Base-by-base conservation (phyloP, 129 eudicot species). In the Glebionis coronaria region DNA sequence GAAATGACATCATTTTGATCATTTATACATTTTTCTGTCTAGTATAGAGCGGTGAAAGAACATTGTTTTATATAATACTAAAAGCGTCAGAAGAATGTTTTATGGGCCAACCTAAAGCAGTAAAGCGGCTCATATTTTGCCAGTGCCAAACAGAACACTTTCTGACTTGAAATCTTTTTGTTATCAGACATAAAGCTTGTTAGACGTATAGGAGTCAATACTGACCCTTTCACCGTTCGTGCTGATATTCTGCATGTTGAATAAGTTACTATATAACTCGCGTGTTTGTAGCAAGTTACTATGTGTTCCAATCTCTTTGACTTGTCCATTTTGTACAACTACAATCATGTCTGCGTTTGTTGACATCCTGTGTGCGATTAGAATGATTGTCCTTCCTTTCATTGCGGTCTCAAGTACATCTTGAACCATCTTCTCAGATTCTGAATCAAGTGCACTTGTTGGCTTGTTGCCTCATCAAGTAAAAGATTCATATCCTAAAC, bases 401-500 rank as follows among this genome's bases (percentile, higher is more conserved):
- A 81, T 86, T 72, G 96, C 96, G 63, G 71, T 81, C 81, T 89
- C 96, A 10, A 89, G 86, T n/a, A 94, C 96, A 63, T 68, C 87
- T 78, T 89, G 96, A 75, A 86, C 96, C 65, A 85, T 77, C 69
- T 83, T 89, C 61, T 89, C 96, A 13, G 96, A 83, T 69, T 83
- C 94, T 67, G 96, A 83, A 79, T 89, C 96, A 14, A 89, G 94
- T 67, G 94, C 90, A 71, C 96, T 89, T 55, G n/a, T n/a, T n/a
- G n/a, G n/a, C n/a, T n/a, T n/a, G 96, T 89, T 56, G 96, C 90
- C 76, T 89, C 96, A 58, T 89, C 96, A 11, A 89, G 96, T 76
- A 89, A 76, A 73, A 89, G 85, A 83, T n/a, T n/a, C n/a, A n/a
- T n/a, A n/a, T n/a, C n/a, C n/a, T n/a, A n/a, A n/a, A n/a, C n/a